A percentile compares a stretch with the other conserved stretches of the same genome.
These are phyloP conservation scores for Zygosaccharomyces pseudobailii DNA, from an alignment of 1,139 yeast genomes.

Conservation along the genomic window DNA sequence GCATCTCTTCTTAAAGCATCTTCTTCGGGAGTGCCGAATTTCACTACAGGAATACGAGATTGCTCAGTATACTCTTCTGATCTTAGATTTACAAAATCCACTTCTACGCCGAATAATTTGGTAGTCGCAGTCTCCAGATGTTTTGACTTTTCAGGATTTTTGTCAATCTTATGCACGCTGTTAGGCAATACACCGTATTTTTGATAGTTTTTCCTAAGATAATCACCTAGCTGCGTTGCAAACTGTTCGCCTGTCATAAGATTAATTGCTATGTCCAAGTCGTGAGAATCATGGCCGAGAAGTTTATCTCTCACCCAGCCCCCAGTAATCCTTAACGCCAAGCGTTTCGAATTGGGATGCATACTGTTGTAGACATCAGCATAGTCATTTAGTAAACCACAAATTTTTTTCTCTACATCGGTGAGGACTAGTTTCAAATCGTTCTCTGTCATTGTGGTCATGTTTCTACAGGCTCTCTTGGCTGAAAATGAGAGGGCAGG, in stretches of 20 bases:
- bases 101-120: slow-evolving; percentile 68
- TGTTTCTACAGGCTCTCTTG: slow-evolving; percentile 1
- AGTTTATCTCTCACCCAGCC: slow-evolving; percentile 99
- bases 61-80: slow-evolving; percentile 79
- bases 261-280: slow-evolving; percentile 87
- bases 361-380: slow-evolving; percentile 20
- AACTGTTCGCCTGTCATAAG: slow-evolving; percentile 79
- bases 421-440: slow-evolving; percentile 14
- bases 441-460: slow-evolving; percentile 5
- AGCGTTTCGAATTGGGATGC: slow-evolving; percentile 18
- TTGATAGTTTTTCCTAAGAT: slow-evolving; percentile 38
- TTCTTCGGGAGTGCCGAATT: slow-evolving; percentile 83
- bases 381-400: slow-evolving; percentile 29
- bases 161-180: slow-evolving; percentile 71
- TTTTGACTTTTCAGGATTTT: slow-evolving; percentile 91
- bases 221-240: slow-evolving; percentile 61
- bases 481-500: not conserved
- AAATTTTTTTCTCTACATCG: slow-evolving; percentile 24
- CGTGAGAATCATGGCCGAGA: slow-evolving; percentile 73
- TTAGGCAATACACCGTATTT: slow-evolving; percentile 44
- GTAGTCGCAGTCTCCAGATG: slow-evolving; percentile 97
- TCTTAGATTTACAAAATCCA: slow-evolving; percentile 89
- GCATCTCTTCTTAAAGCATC: slow-evolving; percentile 95
- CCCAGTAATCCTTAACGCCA: slow-evolving; percentile 81
- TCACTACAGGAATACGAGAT: slow-evolving; percentile 71